phyloP scores from a whole-genome alignment of 345 rosid genomes.

The Psidium friedrichsthalianum region DNA sequence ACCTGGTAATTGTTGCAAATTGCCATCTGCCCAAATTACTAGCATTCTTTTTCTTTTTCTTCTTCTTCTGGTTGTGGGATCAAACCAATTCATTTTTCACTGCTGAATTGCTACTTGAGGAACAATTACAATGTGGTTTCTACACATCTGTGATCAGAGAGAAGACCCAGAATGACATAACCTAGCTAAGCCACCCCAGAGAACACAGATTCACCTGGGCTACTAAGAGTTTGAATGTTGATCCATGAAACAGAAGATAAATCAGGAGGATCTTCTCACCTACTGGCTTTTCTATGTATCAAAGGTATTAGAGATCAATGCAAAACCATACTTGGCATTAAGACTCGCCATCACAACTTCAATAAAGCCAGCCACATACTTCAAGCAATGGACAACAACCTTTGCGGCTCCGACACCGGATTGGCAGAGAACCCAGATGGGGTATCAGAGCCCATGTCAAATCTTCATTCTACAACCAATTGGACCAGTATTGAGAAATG shows the following conservation, averaged over 20 bases:
- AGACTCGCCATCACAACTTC: neutral
- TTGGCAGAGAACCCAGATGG: neutral
- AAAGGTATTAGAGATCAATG: neutral
- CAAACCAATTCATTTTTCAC: neutral
- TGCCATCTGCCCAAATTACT: neutral
- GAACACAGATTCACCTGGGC: neutral
- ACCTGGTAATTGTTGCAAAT: neutral
- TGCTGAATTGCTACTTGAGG: neutral
- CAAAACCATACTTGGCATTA: neutral
- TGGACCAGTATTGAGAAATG: neutral
- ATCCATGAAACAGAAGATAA: neutral
- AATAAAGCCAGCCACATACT: neutral
- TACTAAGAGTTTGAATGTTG: neutral
- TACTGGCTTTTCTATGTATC: neutral
- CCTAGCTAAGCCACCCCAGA: neutral
- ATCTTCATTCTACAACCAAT: slow-evolving; percentile 15
- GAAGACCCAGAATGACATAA: neutral
- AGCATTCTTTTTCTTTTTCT: neutral
- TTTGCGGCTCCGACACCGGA: neutral
- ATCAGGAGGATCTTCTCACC: neutral
- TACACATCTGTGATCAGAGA: neutral
- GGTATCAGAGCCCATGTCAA: slow-evolving; percentile 1
- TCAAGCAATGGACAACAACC: neutral
- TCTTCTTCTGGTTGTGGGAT: neutral
- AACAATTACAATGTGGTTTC: neutral